Evolutionary conservation across 2,329 filamentous ascomycete genomes (phyloP).

Genomic region (Hirsutella minnesotensis): DNA sequence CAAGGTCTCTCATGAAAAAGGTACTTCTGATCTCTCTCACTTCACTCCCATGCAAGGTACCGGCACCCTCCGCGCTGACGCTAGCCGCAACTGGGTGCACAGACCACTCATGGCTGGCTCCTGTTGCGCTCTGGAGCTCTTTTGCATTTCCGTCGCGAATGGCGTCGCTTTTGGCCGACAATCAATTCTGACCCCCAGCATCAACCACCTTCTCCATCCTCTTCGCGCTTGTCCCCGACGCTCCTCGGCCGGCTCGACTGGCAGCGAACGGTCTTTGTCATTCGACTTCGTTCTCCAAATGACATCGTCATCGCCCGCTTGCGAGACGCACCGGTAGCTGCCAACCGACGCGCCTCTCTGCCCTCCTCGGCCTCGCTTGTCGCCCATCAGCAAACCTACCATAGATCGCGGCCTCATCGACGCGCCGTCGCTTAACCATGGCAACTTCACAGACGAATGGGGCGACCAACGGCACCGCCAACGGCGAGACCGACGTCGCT

Average conservation of each 20-base stretch:
- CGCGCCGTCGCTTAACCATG: conserved; percentile 21
- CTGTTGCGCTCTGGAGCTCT: neutral
- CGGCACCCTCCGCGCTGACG: no score
- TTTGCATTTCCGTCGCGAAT: conserved; percentile 1
- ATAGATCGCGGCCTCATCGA: neutral
- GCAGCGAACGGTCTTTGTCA: conserved; percentile 13
- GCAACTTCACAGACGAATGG: conserved; percentile 27
- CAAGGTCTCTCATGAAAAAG: no score
- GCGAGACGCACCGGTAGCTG: conserved; percentile 19
- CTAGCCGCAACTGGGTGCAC: no score
- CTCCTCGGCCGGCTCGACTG: neutral
- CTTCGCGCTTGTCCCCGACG: no score
- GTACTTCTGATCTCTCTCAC: no score
- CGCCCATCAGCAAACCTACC: neutral
- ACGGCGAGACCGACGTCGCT: conserved; percentile 21
- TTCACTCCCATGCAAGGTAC: no score
- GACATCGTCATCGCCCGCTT: conserved; percentile 12
- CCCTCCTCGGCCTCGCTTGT: neutral
- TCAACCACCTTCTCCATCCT: neutral
- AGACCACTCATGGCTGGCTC: no score
- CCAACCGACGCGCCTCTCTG: conserved; percentile 16
- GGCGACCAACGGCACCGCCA: conserved; percentile 28
- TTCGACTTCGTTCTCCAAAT: conserved; percentile 12
- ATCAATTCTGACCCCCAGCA: neutral
- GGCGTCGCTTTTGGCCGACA: neutral